Conservation (phyloP, 805 yeast species). For the Metschnikowia proteae region DNA sequence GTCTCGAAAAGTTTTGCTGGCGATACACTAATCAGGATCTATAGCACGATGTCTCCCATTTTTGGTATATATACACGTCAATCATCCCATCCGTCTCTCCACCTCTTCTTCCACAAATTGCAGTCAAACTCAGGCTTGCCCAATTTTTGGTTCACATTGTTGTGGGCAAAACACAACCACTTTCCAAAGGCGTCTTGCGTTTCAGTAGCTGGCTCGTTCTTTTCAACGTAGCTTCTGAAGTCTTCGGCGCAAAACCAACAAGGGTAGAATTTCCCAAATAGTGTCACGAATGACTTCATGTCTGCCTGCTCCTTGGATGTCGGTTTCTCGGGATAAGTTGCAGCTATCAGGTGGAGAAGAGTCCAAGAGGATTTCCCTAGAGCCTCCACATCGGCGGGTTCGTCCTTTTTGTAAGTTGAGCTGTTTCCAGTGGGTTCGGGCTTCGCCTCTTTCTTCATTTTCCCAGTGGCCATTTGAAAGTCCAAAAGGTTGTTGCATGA, state of each 20-base stretch:
- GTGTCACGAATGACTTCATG: slow-evolving; percentile 60
- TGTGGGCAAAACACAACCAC: slow-evolving; percentile 96
- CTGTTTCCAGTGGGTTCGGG: slow-evolving; percentile 2
- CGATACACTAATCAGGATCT: background rate
- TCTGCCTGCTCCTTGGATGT: slow-evolving; percentile 59
- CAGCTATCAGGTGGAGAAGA: slow-evolving; percentile 83
- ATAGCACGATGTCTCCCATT: background rate
- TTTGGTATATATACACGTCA: background rate
- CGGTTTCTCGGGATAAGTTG: slow-evolving; percentile 77
- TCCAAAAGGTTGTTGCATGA: slow-evolving; percentile 81
- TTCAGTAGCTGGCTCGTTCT: slow-evolving; percentile 52
- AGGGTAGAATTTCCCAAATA: slow-evolving; percentile 82
- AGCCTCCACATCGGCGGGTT: slow-evolving; percentile 83
- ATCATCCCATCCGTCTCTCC: slow-evolving; percentile 93
- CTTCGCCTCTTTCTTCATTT: slow-evolving; percentile 6
- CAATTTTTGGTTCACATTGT: slow-evolving; percentile 80
- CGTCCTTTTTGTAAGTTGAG: slow-evolving; percentile 39
- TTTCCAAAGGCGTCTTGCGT: slow-evolving; percentile 75
- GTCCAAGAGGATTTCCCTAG: slow-evolving; percentile 93
- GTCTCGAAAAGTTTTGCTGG: background rate
- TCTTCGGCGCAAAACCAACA: slow-evolving; percentile 93
- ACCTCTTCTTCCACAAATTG: slow-evolving; percentile 83
- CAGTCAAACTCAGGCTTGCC: slow-evolving; percentile 89
- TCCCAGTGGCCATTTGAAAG: slow-evolving; percentile 58
- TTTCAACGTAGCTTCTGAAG: slow-evolving; percentile 58